A percentile compares a stretch with the other conserved stretches of the same genome.
Conservation (phyloP, 2,329 filamentous ascomycete species). For the Paecilomyces dactylethromorphus region DNA sequence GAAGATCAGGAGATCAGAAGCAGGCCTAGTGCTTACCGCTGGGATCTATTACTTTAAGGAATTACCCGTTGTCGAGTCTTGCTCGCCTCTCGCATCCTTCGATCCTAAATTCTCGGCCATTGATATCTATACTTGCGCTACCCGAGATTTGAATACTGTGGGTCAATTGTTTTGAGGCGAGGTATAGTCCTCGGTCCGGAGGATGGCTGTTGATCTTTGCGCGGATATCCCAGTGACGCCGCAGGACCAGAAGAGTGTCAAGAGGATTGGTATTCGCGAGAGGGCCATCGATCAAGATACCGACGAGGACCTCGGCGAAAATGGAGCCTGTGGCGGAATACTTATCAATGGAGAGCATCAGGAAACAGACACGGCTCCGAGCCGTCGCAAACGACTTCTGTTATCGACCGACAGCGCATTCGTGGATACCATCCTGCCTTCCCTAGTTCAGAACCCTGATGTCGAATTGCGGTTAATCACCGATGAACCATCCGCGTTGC, state of each 20-base stretch:
- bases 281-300: slow-evolving; percentile 21
- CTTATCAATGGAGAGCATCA: neutral
- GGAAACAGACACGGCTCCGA: slow-evolving; percentile 5
- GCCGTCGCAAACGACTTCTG: slow-evolving; percentile 24
- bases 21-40: neutral
- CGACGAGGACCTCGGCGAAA: slow-evolving; percentile 11
- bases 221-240: slow-evolving; percentile 4
- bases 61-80: neutral
- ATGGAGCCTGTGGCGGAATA: slow-evolving; percentile 1
- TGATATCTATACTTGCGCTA: neutral
- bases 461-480: slow-evolving; percentile 38
- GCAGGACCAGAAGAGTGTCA: slow-evolving; percentile 3
- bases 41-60: neutral
- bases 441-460: slow-evolving; percentile 29
- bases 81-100: neutral
- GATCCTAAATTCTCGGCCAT: neutral
- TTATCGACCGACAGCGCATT: slow-evolving; percentile 35
- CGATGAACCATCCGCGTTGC: slow-evolving; percentile 28
- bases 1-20: no score
- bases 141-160: neutral
- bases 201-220: slow-evolving; percentile 7
- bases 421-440: slow-evolving; percentile 31
- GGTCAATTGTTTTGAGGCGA: neutral
- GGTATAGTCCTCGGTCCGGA: neutral
- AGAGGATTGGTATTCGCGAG: slow-evolving; percentile 10